These are phyloP conservation scores for Primulina tabacum DNA, from an alignment of 257 asterid species.

Conservation along the genomic window DNA sequence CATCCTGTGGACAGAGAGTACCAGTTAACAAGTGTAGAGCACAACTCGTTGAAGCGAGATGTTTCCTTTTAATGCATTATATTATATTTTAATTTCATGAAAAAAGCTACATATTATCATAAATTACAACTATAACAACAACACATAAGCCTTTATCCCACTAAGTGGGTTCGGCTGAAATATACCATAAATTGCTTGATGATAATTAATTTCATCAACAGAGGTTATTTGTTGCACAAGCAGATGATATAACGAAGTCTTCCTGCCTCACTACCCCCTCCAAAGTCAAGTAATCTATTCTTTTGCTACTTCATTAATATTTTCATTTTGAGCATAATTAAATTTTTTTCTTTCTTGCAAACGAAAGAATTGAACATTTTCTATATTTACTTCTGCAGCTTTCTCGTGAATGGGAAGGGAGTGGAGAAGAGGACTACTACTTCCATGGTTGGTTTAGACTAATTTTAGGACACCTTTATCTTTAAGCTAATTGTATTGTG, in stretches of 20 bases:
- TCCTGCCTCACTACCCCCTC: constrained; percentile 79
- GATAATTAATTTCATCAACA: constrained; percentile 40
- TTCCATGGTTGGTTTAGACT: constrained; percentile 48
- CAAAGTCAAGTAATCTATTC: constrained; percentile 61
- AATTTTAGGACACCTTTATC: neutral
- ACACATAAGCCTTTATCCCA: too few species aligned
- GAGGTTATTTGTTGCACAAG: constrained; percentile 73
- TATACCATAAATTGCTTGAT: constrained; percentile 16
- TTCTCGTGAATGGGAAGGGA: constrained; percentile 79
- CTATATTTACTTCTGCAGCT: constrained; percentile 52
- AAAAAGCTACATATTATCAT: constrained; percentile 14
- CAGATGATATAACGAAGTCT: constrained; percentile 66
- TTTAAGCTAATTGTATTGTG: constrained; percentile 7
- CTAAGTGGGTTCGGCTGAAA: neutral
- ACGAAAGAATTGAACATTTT: constrained; percentile 13
- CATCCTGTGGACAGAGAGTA: neutral
- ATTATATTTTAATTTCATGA: constrained; percentile 15
- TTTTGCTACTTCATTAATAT: constrained; percentile 5
- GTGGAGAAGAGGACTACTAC: constrained; percentile 65
- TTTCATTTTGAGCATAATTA: constrained; percentile 2
- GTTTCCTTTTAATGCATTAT: neutral
- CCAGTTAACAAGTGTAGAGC: neutral
- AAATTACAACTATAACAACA: too few species aligned
- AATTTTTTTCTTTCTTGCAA: constrained; percentile 12
- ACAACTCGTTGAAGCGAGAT: neutral